Percentiles rank a stretch among this genome's conserved stretches.
Conservation (phyloP, 208 protist species). For the Balamuthia mandrillaris region DNA sequence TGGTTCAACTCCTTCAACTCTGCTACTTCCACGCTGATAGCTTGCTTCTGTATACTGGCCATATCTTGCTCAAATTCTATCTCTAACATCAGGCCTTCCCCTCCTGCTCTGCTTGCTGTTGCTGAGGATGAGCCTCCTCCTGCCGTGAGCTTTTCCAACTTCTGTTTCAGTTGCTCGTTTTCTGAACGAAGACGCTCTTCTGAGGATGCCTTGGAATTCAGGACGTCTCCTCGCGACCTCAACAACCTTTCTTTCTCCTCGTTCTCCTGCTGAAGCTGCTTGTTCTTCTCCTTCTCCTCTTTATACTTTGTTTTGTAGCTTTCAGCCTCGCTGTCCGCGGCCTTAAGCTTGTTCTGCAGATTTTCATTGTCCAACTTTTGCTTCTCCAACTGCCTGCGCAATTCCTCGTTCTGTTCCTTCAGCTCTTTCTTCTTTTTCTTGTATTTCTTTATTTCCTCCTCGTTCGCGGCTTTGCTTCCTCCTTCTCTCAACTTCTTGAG, state of each 20-base stretch:
- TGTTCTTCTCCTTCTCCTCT: neutral
- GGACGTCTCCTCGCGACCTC: neutral
- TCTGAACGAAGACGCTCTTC: neutral
- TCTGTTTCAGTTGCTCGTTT: neutral
- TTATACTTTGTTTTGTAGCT: neutral
- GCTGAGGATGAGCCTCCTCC: neutral
- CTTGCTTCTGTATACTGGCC: too few relatives aligned
- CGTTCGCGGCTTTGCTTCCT: neutral
- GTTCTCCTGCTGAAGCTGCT: neutral
- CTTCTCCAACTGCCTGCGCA: neutral
- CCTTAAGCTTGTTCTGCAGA: neutral
- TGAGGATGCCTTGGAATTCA: too few relatives aligned
- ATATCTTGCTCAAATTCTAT: too few relatives aligned
- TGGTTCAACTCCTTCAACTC: constrained; percentile 1
- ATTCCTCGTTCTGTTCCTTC: neutral
- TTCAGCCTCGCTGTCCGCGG: neutral
- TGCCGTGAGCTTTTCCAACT: neutral
- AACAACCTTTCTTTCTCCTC: neutral
- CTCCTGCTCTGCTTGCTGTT: too few relatives aligned
- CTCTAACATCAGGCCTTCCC: too few relatives aligned
- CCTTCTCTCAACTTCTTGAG: neutral
- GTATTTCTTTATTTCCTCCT: neutral
- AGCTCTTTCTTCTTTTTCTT: constrained; percentile 1
- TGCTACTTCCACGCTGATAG: too few relatives aligned
- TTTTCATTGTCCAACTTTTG: neutral